These are phyloP conservation scores for Acanthamoeba triangularis DNA, from an alignment of 208 protist genomes.

Conservation along the genomic window DNA sequence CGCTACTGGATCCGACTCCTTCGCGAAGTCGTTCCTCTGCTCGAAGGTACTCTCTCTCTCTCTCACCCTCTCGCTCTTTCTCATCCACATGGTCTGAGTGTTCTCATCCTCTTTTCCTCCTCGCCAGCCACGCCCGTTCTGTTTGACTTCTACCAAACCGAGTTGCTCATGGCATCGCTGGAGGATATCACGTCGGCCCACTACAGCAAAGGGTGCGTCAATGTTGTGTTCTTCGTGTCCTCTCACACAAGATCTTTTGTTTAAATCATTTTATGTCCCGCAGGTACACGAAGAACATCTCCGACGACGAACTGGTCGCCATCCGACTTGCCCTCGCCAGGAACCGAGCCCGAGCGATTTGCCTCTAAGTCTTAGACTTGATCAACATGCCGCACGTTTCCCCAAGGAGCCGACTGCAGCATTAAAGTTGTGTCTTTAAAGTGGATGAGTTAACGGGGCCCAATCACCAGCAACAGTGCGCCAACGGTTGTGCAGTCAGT, in stretches of 20 bases:
- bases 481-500: too few species aligned
- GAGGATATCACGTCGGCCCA: constrained; percentile 71
- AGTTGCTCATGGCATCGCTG: constrained; percentile 53
- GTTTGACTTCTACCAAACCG: constrained; percentile 54
- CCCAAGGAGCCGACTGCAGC: too few species aligned
- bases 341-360: constrained; percentile 62
- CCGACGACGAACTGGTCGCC: constrained; percentile 8
- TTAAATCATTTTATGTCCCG: background rate
- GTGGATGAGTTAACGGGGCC: too few species aligned
- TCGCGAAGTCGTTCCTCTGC: constrained; percentile 62
- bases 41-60: constrained; percentile 46
- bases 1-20: constrained; percentile 75
- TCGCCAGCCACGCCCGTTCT: constrained; percentile 36
- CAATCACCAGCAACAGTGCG: too few species aligned
- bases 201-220: constrained; percentile 54
- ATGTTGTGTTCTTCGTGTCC: background rate
- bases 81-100: background rate
- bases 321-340: constrained; percentile 69
- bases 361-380: background rate
- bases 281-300: constrained; percentile 44
- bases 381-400: too few species aligned
- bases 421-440: too few species aligned
- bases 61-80: background rate
- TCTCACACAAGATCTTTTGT: background rate
- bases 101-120: background rate